These are phyloP conservation scores for Globisporangium irregulare DNA, from an alignment of 352 stramenopile genomes.

Conservation along the genomic window DNA sequence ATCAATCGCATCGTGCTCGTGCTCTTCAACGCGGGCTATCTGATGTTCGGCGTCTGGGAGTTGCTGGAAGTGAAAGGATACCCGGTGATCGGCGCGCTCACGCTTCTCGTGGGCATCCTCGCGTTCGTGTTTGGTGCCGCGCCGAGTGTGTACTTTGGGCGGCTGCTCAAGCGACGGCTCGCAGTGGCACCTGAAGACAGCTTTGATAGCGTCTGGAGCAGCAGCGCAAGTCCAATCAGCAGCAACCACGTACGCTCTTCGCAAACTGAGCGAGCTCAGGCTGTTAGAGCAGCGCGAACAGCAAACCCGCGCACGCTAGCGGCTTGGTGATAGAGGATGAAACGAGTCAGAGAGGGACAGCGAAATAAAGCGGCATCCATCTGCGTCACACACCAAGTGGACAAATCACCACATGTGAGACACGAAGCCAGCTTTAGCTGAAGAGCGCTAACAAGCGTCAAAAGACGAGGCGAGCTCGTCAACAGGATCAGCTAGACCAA, in stretches of 20 bases:
- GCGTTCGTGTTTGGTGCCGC: constrained; percentile 3
- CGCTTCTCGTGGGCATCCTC: background rate
- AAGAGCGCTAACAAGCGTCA: background rate
- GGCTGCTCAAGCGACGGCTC: background rate
- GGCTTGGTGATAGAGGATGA: background rate
- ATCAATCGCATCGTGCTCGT: constrained; percentile 3
- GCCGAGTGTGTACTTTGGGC: background rate
- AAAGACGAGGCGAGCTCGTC: background rate
- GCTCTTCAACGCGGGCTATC: background rate
- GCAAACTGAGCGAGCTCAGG: background rate
- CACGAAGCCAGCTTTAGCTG: background rate
- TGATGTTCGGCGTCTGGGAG: constrained; percentile 3
- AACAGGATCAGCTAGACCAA: background rate
- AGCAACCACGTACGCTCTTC: background rate
- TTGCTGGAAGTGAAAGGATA: constrained; percentile 6
- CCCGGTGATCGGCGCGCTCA: background rate
- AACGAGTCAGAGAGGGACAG: background rate
- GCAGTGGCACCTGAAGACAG: background rate
- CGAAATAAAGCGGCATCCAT: background rate
- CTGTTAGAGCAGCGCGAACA: background rate
- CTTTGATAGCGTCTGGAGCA: constrained; percentile 3
- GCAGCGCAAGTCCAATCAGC: background rate
- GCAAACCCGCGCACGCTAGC: background rate
- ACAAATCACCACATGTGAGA: background rate
- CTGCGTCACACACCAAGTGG: background rate